phyloP scores from a whole-genome alignment of 2,329 filamentous ascomycete genomes.

The Nemania diffusa region DNA sequence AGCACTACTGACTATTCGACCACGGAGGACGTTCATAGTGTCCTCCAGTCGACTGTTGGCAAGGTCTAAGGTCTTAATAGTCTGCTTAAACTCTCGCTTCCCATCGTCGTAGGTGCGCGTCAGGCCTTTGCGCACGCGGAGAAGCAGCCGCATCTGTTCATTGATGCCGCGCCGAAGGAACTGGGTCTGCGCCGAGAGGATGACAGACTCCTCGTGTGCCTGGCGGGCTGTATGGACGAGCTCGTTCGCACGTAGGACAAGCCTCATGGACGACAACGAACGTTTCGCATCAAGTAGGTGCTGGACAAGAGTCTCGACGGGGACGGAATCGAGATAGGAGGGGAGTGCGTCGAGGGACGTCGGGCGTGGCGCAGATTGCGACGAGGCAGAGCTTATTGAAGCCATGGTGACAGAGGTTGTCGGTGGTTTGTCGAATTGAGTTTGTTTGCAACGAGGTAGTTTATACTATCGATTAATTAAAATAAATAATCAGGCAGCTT shows the following conservation, averaged over 20 bases:
- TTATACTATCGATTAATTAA: conserved; percentile 11
- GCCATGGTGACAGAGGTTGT: conserved; percentile 38
- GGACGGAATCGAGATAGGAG: conserved; percentile 53
- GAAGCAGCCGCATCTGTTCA: conserved; percentile 64
- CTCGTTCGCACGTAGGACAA: conserved; percentile 87
- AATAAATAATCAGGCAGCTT: conserved; percentile 24
- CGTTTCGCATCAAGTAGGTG: conserved; percentile 89
- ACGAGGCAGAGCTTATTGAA: conserved; percentile 42
- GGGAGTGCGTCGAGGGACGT: conserved; percentile 48
- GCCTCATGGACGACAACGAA: conserved; percentile 83
- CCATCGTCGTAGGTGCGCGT: conserved; percentile 67
- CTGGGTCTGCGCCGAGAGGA: conserved; percentile 75
- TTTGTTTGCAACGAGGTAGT: background rate
- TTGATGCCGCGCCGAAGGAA: conserved; percentile 73
- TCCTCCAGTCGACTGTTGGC: conserved; percentile 71
- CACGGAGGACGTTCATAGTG: conserved; percentile 72
- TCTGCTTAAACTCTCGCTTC: conserved; percentile 68
- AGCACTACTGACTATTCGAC: conserved; percentile 70
- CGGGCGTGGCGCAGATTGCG: conserved; percentile 34
- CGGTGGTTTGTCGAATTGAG: background rate
- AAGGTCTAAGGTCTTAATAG: conserved; percentile 73
- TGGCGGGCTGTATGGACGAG: conserved; percentile 80
- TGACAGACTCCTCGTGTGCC: conserved; percentile 80
- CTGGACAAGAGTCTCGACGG: conserved; percentile 81
- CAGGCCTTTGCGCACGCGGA: conserved; percentile 62